phyloP scores from a whole-genome alignment of 1,139 yeast species.

The Candida sanyaensis region DNA sequence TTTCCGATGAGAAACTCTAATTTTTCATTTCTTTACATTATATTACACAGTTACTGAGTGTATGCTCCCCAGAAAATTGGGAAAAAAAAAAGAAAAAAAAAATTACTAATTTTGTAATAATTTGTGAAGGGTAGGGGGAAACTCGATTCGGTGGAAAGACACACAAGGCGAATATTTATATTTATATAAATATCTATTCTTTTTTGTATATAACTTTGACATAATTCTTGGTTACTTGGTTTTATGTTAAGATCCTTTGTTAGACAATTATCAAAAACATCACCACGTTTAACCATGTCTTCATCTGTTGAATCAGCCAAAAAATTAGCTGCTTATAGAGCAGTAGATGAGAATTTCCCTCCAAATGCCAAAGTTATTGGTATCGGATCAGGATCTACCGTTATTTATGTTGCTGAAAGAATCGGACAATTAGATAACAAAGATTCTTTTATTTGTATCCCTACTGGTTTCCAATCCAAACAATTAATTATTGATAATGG shows the following conservation, averaged over 20 bases:
- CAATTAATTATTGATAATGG: constrained; percentile 84
- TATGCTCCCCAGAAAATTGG: too few species aligned
- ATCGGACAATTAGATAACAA: constrained; percentile 71
- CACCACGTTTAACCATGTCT: constrained; percentile 6
- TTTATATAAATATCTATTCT: too few species aligned
- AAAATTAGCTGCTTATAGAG: constrained; percentile 84
- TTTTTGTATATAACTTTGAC: background rate
- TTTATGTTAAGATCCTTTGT: background rate
- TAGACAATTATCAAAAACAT: background rate
- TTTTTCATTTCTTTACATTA: too few species aligned
- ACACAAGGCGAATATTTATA: background rate
- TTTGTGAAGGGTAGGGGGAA: background rate
- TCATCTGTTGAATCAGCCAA: constrained; percentile 64
- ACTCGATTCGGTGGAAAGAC: background rate
- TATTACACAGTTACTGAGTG: too few species aligned
- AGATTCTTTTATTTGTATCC: constrained; percentile 70
- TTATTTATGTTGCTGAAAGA: constrained; percentile 92
- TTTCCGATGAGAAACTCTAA: too few species aligned
- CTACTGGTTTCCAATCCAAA: constrained; percentile 96
- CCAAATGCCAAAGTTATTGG: constrained; percentile 75
- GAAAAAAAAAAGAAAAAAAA: too few species aligned
- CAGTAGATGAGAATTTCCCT: constrained; percentile 89
- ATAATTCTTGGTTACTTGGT: background rate
- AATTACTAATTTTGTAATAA: constrained; percentile 4
- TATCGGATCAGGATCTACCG: constrained; percentile 96